Conservation (phyloP, 2,329 filamentous ascomycete genomes). For the Sordariomycetes sp. region DNA sequence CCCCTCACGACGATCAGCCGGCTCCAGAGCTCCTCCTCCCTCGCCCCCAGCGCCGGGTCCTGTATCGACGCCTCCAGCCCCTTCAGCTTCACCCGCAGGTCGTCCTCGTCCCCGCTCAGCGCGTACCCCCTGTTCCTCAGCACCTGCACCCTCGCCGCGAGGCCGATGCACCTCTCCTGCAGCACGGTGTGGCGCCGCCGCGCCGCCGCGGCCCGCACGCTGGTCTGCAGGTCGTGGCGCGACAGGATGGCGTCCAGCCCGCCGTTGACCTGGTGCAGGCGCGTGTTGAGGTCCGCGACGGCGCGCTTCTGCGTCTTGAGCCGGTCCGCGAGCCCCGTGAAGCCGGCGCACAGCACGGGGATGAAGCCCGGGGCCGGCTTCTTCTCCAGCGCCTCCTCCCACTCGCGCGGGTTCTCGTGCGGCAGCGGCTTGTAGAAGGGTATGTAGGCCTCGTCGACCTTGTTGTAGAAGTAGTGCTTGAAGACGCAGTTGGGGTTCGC, state of each 20-base stretch:
- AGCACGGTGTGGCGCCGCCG: constrained; percentile 62
- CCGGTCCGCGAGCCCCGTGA: constrained; percentile 59
- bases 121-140: constrained; percentile 73
- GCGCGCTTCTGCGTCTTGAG: constrained; percentile 62
- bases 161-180: constrained; percentile 59
- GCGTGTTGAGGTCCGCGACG: constrained; percentile 57
- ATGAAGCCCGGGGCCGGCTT: constrained; percentile 70
- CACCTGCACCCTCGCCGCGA: constrained; percentile 73
- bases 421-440: constrained; percentile 64
- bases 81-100: constrained; percentile 61
- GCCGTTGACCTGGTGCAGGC: constrained; percentile 71
- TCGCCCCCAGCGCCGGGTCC: constrained; percentile 63
- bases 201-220: constrained; percentile 62
- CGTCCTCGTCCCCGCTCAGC: constrained; percentile 69
- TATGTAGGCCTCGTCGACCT: constrained; percentile 63
- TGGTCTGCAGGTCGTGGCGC: constrained; percentile 66
- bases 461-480: constrained; percentile 82
- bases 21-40: constrained; percentile 80
- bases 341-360: constrained; percentile 66
- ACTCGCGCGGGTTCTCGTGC: constrained; percentile 65
- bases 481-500: constrained; percentile 59
- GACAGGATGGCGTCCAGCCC: constrained; percentile 62
- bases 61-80: constrained; percentile 58
- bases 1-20: constrained; percentile 65
- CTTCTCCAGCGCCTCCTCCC: constrained; percentile 73